Evolutionary conservation across 2,329 filamentous ascomycete species (phyloP).

Genomic region (Nemania sp.): DNA sequence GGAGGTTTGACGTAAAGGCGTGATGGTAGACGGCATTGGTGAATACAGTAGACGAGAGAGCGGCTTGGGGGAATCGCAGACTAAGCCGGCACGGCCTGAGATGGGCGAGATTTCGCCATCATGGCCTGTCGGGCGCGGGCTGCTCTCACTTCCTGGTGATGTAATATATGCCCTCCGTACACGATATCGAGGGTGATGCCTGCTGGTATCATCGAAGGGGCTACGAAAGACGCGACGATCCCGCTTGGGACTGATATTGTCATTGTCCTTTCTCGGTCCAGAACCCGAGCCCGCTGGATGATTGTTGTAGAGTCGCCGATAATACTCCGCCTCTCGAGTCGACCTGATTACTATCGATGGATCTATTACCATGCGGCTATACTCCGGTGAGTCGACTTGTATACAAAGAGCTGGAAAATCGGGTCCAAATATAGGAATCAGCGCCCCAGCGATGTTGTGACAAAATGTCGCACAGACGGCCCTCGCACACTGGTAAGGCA

Average conservation of each 20-base stretch:
- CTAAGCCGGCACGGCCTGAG: slow-evolving; percentile 29
- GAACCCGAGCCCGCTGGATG: slow-evolving; percentile 24
- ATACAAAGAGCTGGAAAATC: slow-evolving; percentile 76
- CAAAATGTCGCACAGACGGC: slow-evolving; percentile 91
- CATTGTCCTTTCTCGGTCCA: slow-evolving; percentile 1
- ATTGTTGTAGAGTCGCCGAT: slow-evolving; percentile 43
- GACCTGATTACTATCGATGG: slow-evolving; percentile 57
- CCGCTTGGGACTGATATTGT: slow-evolving; percentile 30
- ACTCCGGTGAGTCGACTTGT: slow-evolving; percentile 63
- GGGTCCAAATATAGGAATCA: slow-evolving; percentile 89
- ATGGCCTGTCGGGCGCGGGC: slow-evolving; percentile 47
- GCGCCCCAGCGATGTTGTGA: slow-evolving; percentile 75
- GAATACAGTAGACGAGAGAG: slow-evolving; percentile 29
- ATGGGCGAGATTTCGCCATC: slow-evolving; percentile 44
- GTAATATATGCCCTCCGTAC: slow-evolving; percentile 39
- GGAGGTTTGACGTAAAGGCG: slow-evolving; percentile 26
- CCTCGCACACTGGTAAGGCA: slow-evolving; percentile 84
- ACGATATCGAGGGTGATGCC: slow-evolving; percentile 29
- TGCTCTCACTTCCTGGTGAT: slow-evolving; percentile 34
- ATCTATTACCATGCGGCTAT: slow-evolving; percentile 69
- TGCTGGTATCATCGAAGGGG: slow-evolving; percentile 31
- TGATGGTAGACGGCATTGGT: slow-evolving; percentile 25
- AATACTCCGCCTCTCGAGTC: slow-evolving; percentile 52
- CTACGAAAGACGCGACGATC: slow-evolving; percentile 35
- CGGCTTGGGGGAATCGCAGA: slow-evolving; percentile 13